Percentiles rank a stretch among this genome's conserved stretches.
These are phyloP conservation scores for Kuraishia cidri DNA, from an alignment of 805 yeast genomes.

Conservation along the genomic window DNA sequence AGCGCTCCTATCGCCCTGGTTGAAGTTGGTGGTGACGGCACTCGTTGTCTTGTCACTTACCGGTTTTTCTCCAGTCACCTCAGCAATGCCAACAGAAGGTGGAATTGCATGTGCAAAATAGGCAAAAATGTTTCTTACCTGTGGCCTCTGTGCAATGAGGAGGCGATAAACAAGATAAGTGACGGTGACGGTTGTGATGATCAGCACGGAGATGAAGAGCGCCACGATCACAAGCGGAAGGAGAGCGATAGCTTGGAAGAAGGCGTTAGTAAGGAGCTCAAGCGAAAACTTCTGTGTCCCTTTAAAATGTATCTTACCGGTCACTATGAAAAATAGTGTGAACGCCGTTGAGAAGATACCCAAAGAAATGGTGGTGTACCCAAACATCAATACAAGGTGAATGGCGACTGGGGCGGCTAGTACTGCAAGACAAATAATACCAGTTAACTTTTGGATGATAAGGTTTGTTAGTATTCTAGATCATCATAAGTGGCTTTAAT, in stretches of 20 bases:
- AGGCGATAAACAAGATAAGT: constrained; percentile 1
- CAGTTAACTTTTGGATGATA: too few species aligned
- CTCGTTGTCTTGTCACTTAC: too few species aligned
- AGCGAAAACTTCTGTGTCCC: too few species aligned
- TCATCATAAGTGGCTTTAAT: too few species aligned
- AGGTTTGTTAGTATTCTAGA: too few species aligned
- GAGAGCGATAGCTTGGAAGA: constrained; percentile 4
- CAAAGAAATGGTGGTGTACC: constrained; percentile 1
- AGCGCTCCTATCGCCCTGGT: too few species aligned
- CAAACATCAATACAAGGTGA: background rate
- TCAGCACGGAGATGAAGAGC: constrained; percentile 6
- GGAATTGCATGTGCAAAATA: constrained; percentile 20
- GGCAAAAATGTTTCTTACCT: constrained; percentile 10
- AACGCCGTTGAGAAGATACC: constrained; percentile 3
- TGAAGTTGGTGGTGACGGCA: too few species aligned
- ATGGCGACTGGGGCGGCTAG: constrained; percentile 1
- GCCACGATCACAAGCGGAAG: constrained; percentile 8
- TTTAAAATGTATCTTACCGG: background rate
- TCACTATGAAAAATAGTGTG: constrained; percentile 1
- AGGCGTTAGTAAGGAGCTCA: too few species aligned
- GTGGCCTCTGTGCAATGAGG: constrained; percentile 6
- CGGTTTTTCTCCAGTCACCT: constrained; percentile 7
- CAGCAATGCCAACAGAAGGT: constrained; percentile 21
- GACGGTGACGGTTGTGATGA: constrained; percentile 4
- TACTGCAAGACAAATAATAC: too few species aligned